Conservation (phyloP, 805 yeast species). For the Ogataea nitratoaversa region DNA sequence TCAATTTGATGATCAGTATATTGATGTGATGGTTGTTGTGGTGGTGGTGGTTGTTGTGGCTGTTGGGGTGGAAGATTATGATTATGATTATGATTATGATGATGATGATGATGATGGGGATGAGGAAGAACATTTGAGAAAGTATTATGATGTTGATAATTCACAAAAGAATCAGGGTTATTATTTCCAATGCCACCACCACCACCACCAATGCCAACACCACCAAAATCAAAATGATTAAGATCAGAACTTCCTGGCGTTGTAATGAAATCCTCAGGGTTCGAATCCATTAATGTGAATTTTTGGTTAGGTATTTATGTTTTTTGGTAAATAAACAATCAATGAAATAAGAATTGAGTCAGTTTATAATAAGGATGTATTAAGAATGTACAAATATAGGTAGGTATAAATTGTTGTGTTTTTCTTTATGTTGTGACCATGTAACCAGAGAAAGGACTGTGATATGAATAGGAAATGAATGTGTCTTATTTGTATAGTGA, state of each 20-base stretch:
- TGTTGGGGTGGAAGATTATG: not conserved
- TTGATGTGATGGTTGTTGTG: not conserved
- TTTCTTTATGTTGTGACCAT: too few relatives aligned
- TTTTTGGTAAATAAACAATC: too few relatives aligned
- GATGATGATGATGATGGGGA: not conserved
- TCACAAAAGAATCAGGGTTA: not conserved
- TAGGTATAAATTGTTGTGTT: too few relatives aligned
- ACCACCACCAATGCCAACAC: too few relatives aligned
- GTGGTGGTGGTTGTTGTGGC: not conserved
- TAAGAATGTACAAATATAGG: too few relatives aligned
- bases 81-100: not conserved
- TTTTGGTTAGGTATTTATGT: too few relatives aligned
- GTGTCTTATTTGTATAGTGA: too few relatives aligned
- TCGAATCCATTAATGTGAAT: constrained; percentile 7
- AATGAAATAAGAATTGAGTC: too few relatives aligned
- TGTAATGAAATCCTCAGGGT: constrained; percentile 8
- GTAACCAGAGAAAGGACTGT: too few relatives aligned
- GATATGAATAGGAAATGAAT: too few relatives aligned
- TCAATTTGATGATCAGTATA: not conserved
- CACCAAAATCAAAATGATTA: constrained; percentile 2
- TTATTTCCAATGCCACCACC: too few relatives aligned
- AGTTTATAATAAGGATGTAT: too few relatives aligned
- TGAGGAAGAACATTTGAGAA: not conserved
- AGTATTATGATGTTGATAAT: not conserved
- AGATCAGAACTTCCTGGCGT: constrained; percentile 9